Evolutionary conservation across 2,329 filamentous ascomycete species (phyloP).

Genomic region (Trichoderma sp.): DNA sequence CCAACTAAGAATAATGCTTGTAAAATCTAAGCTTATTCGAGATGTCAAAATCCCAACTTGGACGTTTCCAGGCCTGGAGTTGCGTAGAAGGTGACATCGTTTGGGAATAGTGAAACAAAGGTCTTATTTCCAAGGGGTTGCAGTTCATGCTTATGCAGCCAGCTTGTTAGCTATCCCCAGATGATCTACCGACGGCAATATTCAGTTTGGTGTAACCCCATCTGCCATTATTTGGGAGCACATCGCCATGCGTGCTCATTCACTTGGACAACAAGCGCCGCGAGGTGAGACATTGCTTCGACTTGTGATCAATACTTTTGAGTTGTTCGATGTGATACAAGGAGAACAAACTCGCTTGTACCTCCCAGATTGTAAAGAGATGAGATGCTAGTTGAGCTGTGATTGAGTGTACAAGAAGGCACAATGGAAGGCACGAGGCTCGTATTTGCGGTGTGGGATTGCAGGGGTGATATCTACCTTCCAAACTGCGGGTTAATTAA

Average conservation of each 20-base stretch:
- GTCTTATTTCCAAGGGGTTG: background rate
- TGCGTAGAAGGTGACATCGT: background rate
- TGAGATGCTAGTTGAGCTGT: background rate
- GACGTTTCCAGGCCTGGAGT: background rate
- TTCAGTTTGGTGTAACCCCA: background rate
- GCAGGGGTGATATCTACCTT: background rate
- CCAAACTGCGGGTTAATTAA: background rate
- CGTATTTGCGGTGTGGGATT: background rate
- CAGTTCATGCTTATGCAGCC: background rate
- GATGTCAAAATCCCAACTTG: background rate
- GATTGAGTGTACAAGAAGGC: background rate
- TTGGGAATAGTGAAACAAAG: background rate
- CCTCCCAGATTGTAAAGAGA: background rate
- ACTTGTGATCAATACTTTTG: background rate
- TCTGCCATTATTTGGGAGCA: background rate
- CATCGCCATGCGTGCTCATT: background rate
- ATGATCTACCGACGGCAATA: background rate
- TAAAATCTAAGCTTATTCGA: background rate
- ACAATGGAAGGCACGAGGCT: background rate
- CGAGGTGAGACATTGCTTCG: background rate
- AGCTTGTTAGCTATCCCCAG: background rate
- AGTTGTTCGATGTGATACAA: background rate
- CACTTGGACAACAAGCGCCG: background rate
- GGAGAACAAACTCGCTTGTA: background rate
- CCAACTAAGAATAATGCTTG: background rate